Evolutionary conservation across 106 monocot species (phyloP), one percentile per base, ranked within the genome.

Genomic region (Allium cepa): DNA sequence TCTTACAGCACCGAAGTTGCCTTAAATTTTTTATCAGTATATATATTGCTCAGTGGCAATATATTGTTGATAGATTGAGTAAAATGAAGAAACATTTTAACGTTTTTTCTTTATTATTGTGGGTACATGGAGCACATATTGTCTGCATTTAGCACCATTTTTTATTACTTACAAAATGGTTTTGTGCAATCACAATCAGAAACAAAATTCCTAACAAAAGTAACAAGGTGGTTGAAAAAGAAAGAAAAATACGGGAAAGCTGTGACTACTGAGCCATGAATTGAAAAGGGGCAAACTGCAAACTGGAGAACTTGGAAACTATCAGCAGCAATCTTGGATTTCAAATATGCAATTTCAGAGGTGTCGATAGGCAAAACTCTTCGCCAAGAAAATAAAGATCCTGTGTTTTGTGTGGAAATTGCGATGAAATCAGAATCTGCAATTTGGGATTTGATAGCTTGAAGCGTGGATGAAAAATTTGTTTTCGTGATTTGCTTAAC

Each of bases 271-370:
- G 73, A 75, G 3, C 81, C 82, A 12, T 52, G 56, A 60, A 94
- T 36, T 46, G 76, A 81, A 65, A 96, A 96, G 28, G 96, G 96
- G 74, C 96, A 96, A 68, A 96, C 71, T 51, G 96, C 77, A 50
- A 96, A 70, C 72, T 96, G 91, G 72, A 88, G 63, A 6, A 92
- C 65, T 81, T 92, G 81, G 82, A 88, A 96, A 10, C 78, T 76
- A 69, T 92, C 91, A 10, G 91, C 91, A 49, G 96, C 88, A 57
- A 73, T 69, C 74, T 80, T 96, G 64, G 86, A 81, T 73, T 96
- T 96, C 58, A 96, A 86, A 58, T 92, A 96, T 22, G 96, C 88
- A 10, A 78, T 81, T 53, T 96, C 78, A 8, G 80, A 58, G 26
- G 86, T 92, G 74, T 96, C 96, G 7, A 91, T 73, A 50, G 84